Percentiles rank a stretch among this genome's conserved stretches.
Evolutionary conservation across 1,139 yeast species (phyloP).

Genomic region (Candida tetrigidarum): DNA sequence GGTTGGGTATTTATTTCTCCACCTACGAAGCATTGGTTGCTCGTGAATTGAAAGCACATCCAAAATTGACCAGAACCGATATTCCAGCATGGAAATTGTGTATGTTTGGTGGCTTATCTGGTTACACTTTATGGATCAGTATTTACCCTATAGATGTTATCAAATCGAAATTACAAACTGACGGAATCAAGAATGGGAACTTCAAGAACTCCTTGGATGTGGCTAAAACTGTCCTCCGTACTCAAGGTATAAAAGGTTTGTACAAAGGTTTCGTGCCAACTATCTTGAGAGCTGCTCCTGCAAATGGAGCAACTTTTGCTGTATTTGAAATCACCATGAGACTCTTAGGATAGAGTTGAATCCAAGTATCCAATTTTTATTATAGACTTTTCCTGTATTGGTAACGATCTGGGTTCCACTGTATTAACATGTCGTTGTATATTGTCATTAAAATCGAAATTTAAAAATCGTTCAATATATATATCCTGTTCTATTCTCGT

Average conservation of each 20-base stretch:
- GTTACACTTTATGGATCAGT: slow-evolving; percentile 82
- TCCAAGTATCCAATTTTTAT: no score
- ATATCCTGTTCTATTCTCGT: slow-evolving; percentile 12
- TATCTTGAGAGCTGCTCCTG: slow-evolving; percentile 93
- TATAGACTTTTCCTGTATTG: background rate
- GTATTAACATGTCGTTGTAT: no score
- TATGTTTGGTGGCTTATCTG: slow-evolving; percentile 81
- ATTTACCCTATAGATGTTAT: slow-evolving; percentile 85
- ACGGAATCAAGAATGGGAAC: slow-evolving; percentile 54
- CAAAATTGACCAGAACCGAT: slow-evolving; percentile 55
- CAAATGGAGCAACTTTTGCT: slow-evolving; percentile 94
- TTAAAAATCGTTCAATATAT: background rate
- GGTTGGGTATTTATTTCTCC: slow-evolving; percentile 87
- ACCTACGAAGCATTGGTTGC: slow-evolving; percentile 87
- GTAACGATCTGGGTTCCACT: no score
- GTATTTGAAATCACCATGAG: slow-evolving; percentile 90
- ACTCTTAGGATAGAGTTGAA: slow-evolving; percentile 29
- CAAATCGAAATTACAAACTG: slow-evolving; percentile 88
- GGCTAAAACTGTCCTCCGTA: slow-evolving; percentile 51
- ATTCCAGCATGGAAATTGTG: slow-evolving; percentile 89
- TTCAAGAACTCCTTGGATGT: slow-evolving; percentile 61
- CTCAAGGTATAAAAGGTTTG: slow-evolving; percentile 73
- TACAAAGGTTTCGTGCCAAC: slow-evolving; percentile 91
- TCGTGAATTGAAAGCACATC: slow-evolving; percentile 49
- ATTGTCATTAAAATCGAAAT: background rate